These are phyloP conservation scores for Alternaria angustiovoidea DNA, from an alignment of 2,329 filamentous ascomycete species.

Conservation along the genomic window DNA sequence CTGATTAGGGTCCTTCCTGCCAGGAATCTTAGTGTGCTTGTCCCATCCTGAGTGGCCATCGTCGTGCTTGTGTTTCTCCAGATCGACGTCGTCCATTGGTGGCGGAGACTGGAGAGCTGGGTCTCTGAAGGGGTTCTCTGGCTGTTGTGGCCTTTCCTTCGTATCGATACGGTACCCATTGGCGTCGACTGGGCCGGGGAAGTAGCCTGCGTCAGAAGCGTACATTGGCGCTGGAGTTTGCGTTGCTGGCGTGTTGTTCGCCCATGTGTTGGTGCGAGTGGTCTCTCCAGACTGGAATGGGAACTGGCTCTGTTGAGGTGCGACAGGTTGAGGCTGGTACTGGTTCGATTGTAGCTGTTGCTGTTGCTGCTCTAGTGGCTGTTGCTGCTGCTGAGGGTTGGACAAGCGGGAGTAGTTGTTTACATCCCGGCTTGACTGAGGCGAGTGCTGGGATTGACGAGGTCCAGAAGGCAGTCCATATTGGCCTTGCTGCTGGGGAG, in stretches of 20 bases:
- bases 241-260: constrained; percentile 6
- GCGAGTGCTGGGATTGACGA: constrained; percentile 9
- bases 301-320: constrained; percentile 18
- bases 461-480: constrained; percentile 23
- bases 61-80: constrained; percentile 42
- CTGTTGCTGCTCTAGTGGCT: constrained; percentile 11
- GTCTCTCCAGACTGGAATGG: constrained; percentile 30
- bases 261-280: constrained; percentile 41
- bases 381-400: constrained; percentile 17
- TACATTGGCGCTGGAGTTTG: constrained; percentile 35
- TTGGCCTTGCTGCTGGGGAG: constrained; percentile 24
- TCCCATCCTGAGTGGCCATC: constrained; percentile 29
- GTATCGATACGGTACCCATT: constrained; percentile 39
- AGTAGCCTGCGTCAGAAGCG: constrained; percentile 31
- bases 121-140: constrained; percentile 31
- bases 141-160: constrained; percentile 31
- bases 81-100: constrained; percentile 30
- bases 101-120: constrained; percentile 23
- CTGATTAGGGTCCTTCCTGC: constrained; percentile 45
- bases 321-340: constrained; percentile 5
- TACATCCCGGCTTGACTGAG: constrained; percentile 14
- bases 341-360: constrained; percentile 19
- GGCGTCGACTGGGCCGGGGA: constrained; percentile 28
- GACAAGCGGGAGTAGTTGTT: constrained; percentile 17
- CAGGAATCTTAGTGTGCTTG: constrained; percentile 37